phyloP scores from a whole-genome alignment of 2,329 filamentous ascomycete species.

The Nannizzia gypsea region DNA sequence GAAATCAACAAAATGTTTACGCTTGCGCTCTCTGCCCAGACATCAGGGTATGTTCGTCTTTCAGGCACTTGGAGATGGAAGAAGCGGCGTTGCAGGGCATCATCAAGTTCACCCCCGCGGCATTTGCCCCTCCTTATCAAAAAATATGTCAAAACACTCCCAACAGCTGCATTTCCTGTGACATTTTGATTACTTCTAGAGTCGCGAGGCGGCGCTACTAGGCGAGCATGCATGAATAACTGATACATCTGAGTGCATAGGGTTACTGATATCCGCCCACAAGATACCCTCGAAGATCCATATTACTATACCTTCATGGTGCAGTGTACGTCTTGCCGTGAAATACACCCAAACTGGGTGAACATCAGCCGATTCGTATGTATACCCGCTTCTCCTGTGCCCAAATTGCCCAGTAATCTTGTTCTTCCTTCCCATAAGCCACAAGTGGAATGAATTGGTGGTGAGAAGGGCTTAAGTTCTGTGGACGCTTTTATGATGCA shows the following conservation, averaged over 20 bases:
- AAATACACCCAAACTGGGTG: slow-evolving; percentile 76
- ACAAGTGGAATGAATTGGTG: not conserved
- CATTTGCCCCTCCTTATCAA: not conserved
- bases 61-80: too few relatives aligned
- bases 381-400: slow-evolving; percentile 12
- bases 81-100: not conserved
- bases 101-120: not conserved
- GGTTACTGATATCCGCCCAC: slow-evolving; percentile 77
- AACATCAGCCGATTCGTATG: slow-evolving; percentile 79
- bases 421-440: not conserved
- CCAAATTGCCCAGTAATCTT: not conserved
- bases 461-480: not conserved
- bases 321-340: slow-evolving; percentile 93
- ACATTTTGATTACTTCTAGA: not conserved
- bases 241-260: slow-evolving; percentile 38
- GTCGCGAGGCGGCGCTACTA: not conserved
- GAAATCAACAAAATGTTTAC: slow-evolving; percentile 25
- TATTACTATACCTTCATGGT: slow-evolving; percentile 99
- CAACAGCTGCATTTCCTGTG: not conserved
- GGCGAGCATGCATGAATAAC: not conserved
- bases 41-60: slow-evolving; percentile 22
- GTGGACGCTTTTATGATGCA: not conserved
- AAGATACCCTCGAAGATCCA: slow-evolving; percentile 66
- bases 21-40: slow-evolving; percentile 28
- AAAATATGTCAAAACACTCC: too few relatives aligned